These are phyloP conservation scores for Claviceps fusiformis DNA, from an alignment of 2,329 filamentous ascomycete species.

Conservation along the genomic window DNA sequence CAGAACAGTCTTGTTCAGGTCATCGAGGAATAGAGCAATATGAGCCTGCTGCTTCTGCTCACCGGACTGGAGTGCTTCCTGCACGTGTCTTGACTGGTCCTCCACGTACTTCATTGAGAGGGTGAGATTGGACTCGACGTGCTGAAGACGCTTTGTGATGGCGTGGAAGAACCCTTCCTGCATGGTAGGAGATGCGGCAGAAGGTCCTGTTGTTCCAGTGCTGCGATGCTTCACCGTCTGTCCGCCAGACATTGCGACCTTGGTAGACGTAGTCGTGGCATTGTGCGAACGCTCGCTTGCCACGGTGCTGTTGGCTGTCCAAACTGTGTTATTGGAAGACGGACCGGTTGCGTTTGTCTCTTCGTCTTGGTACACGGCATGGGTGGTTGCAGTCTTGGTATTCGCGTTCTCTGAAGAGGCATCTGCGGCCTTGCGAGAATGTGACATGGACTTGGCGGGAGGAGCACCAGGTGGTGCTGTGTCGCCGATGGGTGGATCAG, in stretches of 20 bases:
- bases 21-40: slow-evolving; percentile 66
- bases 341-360: background rate
- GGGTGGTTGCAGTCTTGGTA: background rate
- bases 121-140: slow-evolving; percentile 84
- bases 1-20: slow-evolving; percentile 77
- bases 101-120: slow-evolving; percentile 92
- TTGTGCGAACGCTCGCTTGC: slow-evolving; percentile 3
- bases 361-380: background rate
- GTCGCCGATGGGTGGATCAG: background rate
- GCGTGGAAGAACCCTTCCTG: slow-evolving; percentile 98
- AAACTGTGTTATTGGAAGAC: background rate
- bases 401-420: background rate
- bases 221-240: slow-evolving; percentile 15
- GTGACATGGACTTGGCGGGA: background rate
- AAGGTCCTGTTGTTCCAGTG: slow-evolving; percentile 14
- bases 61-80: slow-evolving; percentile 73
- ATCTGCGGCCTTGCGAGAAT: background rate
- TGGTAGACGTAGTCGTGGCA: slow-evolving; percentile 2
- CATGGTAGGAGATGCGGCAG: slow-evolving; percentile 54
- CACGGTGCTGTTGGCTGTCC: background rate
- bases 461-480: background rate
- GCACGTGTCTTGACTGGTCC: slow-evolving; percentile 80
- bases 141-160: slow-evolving; percentile 80
- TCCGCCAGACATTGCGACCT: slow-evolving; percentile 7
- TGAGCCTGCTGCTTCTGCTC: slow-evolving; percentile 81